Evolutionary conservation across 441 rosid genomes (phyloP).

Genomic region (Mallotus japonicus): DNA sequence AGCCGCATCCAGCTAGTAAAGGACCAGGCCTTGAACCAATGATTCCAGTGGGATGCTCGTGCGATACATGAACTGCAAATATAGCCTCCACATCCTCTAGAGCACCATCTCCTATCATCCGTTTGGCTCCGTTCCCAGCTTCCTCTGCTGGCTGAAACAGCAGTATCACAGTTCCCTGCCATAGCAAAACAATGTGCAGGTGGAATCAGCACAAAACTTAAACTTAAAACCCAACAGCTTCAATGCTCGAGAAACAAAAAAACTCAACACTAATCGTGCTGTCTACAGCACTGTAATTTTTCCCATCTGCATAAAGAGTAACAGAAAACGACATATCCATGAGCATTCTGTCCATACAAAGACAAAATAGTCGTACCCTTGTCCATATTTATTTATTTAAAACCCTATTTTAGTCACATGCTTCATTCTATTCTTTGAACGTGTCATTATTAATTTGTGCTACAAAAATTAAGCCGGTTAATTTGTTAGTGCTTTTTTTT

Average conservation of each 20-base stretch:
- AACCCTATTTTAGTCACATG: constrained; percentile 9
- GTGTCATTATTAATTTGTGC: too few relatives aligned
- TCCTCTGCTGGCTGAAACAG: constrained; percentile 95
- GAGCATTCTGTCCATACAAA: not conserved
- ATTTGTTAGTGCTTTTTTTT: too few relatives aligned
- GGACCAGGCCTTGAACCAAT: constrained; percentile 89
- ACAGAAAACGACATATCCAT: not conserved
- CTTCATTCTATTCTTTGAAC: too few relatives aligned
- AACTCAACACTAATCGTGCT: not conserved
- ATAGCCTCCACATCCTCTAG: constrained; percentile 72
- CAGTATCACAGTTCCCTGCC: constrained; percentile 74
- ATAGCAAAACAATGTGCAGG: constrained; percentile 1
- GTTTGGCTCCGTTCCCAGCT: constrained; percentile 91
- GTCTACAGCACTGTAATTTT: not conserved
- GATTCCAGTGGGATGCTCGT: constrained; percentile 61
- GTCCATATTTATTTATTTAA: not conserved
- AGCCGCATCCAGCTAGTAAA: constrained; percentile 87
- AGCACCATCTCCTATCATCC: constrained; percentile 74
- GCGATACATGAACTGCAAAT: constrained; percentile 82
- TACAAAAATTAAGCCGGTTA: too few relatives aligned
- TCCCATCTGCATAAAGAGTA: not conserved
- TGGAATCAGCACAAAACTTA: not conserved
- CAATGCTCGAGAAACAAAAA: not conserved
- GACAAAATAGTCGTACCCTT: not conserved
- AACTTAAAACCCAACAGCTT: not conserved